Conservation (phyloP, 164 flowering plant species). For the Magnolia officinalis region DNA sequence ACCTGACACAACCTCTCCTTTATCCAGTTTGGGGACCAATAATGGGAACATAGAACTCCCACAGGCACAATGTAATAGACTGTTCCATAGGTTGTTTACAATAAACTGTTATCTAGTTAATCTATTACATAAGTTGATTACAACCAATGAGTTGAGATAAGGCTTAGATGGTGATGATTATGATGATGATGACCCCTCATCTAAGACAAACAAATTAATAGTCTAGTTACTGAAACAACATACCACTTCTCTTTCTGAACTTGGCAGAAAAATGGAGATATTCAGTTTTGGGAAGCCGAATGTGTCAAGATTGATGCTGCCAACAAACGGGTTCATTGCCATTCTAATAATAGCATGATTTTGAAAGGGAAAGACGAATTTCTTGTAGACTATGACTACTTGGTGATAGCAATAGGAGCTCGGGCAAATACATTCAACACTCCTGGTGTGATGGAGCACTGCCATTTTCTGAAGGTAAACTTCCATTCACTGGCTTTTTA, state of each 20-base stretch:
- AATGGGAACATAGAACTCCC: too few relatives aligned
- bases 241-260: background rate
- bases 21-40: too few relatives aligned
- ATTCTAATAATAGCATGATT: conserved; percentile 26
- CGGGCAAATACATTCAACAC: conserved; percentile 79
- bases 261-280: conserved; percentile 47
- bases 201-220: too few relatives aligned
- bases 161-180: background rate
- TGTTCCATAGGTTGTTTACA: too few relatives aligned
- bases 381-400: conserved; percentile 60
- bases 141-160: background rate
- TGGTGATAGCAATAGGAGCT: conserved; percentile 78
- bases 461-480: conserved; percentile 77
- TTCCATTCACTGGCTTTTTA: background rate
- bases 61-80: too few relatives aligned
- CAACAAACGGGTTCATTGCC: conserved; percentile 52
- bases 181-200: too few relatives aligned
- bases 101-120: too few relatives aligned
- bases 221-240: background rate
- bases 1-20: too few relatives aligned
- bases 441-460: conserved; percentile 75
- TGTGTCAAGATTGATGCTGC: conserved; percentile 62
- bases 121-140: background rate
- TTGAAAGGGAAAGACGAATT: conserved; percentile 51
- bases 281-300: conserved; percentile 61